Conservation (phyloP, 306 rosid genomes). For the Cicer pinnatifidum region DNA sequence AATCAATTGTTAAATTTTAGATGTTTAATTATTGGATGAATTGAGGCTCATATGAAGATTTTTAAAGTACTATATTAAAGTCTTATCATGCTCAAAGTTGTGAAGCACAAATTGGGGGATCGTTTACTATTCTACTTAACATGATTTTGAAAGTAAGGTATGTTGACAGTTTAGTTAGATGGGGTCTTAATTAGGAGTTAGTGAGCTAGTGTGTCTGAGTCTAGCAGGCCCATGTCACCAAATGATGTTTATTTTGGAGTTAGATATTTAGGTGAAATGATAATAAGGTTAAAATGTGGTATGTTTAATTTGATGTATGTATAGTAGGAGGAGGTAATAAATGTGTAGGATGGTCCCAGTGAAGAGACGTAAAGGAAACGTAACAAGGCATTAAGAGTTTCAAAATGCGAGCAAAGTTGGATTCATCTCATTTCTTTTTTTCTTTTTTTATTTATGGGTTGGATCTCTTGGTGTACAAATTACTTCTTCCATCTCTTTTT, state of each 20-base stretch:
- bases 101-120: not conserved
- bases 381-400: slow-evolving; percentile 23
- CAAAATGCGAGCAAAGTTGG: slow-evolving; percentile 29
- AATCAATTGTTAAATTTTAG: no score
- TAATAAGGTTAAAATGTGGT: not conserved
- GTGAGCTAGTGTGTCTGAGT: slow-evolving; percentile 25
- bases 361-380: slow-evolving; percentile 48
- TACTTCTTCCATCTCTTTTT: slow-evolving; percentile 12
- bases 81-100: not conserved
- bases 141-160: not conserved
- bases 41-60: no score
- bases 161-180: slow-evolving; percentile 3
- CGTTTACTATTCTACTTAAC: not conserved
- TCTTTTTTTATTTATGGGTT: slow-evolving; percentile 22
- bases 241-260: not conserved
- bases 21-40: no score
- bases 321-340: not conserved
- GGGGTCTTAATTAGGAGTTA: not conserved
- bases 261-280: not conserved
- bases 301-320: not conserved
- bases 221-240: not conserved
- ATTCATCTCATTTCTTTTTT: not conserved
- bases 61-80: no score
- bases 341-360: slow-evolving; percentile 5
- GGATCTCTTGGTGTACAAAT: slow-evolving; percentile 31